A percentile compares a stretch with the other conserved stretches of the same genome.
phyloP scores from a whole-genome alignment of 1,284 basidiomycete species.

The Cryptococcus deneoformans region DNA sequence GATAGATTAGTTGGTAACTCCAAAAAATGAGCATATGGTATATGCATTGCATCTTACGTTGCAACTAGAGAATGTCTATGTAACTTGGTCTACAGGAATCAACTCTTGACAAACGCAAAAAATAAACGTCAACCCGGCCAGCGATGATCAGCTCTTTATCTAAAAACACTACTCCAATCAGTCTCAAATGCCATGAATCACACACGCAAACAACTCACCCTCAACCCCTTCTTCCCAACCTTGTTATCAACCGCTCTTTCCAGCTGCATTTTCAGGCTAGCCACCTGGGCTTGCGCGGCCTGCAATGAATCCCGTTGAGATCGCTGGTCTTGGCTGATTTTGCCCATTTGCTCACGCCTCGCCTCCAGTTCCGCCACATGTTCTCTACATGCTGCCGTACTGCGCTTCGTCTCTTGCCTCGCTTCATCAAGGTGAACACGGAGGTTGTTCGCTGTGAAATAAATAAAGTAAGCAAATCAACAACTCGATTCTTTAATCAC shows the following conservation, averaged over 20 bases:
- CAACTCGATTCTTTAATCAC: background rate
- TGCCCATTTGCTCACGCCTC: slow-evolving; percentile 20
- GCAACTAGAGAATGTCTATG: background rate
- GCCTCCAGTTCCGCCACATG: slow-evolving; percentile 37
- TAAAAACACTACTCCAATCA: background rate
- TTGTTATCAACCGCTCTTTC: slow-evolving; percentile 42
- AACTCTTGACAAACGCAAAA: background rate
- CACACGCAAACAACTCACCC: slow-evolving; percentile 24
- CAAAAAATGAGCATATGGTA: background rate
- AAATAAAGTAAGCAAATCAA: background rate
- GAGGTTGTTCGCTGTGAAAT: slow-evolving; percentile 30
- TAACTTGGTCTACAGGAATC: background rate
- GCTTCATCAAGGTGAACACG: slow-evolving; percentile 42
- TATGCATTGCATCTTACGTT: background rate
- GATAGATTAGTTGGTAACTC: background rate
- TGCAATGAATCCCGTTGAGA: slow-evolving; percentile 25
- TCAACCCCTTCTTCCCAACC: slow-evolving; percentile 41
- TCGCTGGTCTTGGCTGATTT: slow-evolving; percentile 15
- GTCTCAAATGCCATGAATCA: background rate
- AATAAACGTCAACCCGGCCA: background rate
- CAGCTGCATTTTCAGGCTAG: slow-evolving; percentile 33
- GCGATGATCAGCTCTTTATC: background rate
- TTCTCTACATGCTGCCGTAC: slow-evolving; percentile 26
- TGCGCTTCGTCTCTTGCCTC: slow-evolving; percentile 26
- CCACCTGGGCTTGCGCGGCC: slow-evolving; percentile 36